Conservation (phyloP, 2,329 filamentous ascomycete species). For the Aspergillus pseudoterreus region DNA sequence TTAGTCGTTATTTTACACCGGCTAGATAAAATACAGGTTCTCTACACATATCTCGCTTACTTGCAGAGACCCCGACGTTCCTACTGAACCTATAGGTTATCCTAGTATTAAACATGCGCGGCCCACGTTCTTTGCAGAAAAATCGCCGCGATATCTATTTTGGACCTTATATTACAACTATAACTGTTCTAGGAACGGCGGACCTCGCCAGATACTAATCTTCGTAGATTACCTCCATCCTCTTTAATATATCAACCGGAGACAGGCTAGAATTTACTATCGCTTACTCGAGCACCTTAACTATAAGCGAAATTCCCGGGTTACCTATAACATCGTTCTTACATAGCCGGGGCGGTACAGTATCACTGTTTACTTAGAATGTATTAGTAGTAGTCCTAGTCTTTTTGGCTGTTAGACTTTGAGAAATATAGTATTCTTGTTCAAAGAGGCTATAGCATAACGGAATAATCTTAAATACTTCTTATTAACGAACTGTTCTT, state of each 20-base stretch:
- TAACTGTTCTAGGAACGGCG: not conserved
- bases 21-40: not conserved
- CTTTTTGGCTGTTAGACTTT: not conserved
- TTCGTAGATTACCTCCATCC: not conserved
- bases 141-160: not conserved
- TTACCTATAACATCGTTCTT: not conserved
- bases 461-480: not conserved
- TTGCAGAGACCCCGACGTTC: not conserved
- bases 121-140: not conserved
- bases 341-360: not conserved
- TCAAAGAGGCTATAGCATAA: not conserved
- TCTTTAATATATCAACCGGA: not conserved
- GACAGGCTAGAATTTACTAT: not conserved
- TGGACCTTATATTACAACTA: not conserved
- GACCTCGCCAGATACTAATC: not conserved
- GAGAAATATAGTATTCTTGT: not conserved
- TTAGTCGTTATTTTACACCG: not conserved
- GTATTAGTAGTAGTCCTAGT: not conserved
- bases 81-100: not conserved
- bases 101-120: not conserved
- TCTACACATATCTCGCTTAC: not conserved
- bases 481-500: not conserved
- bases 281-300: not conserved
- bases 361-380: not conserved
- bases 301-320: not conserved